phyloP scores from a whole-genome alignment of 2,329 filamentous ascomycete species.

The Ceratocystiopsis minuta region DNA sequence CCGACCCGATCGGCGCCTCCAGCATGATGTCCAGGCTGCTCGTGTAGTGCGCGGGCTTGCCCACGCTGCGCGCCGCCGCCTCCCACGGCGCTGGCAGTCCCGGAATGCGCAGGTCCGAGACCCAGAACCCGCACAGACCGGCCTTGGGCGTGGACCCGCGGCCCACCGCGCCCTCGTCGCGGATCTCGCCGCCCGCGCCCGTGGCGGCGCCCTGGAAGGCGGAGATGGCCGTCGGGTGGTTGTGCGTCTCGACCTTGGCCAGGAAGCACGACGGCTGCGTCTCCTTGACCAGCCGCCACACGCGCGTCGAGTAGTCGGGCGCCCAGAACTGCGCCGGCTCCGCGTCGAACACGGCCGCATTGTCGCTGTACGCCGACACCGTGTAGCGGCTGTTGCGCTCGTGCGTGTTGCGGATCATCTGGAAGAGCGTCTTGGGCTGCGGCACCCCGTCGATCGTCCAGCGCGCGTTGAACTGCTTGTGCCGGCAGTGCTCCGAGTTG shows the following conservation, averaged over 20 bases:
- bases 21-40: conserved; percentile 95
- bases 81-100: conserved; percentile 77
- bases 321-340: conserved; percentile 64
- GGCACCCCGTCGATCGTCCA: conserved; percentile 83
- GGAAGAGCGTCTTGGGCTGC: conserved; percentile 70
- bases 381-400: conserved; percentile 63
- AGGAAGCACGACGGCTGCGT: conserved; percentile 54
- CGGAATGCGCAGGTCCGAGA: conserved; percentile 84
- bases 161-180: conserved; percentile 88
- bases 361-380: conserved; percentile 94
- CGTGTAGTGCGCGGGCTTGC: conserved; percentile 79
- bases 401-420: conserved; percentile 95
- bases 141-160: conserved; percentile 85
- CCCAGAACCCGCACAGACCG: conserved; percentile 81
- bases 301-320: conserved; percentile 67
- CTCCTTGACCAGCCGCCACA: conserved; percentile 79
- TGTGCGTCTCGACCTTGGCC: conserved; percentile 94
- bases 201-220: conserved; percentile 87
- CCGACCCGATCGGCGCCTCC: conserved; percentile 86
- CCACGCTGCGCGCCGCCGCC: conserved; percentile 43
- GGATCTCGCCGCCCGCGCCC: conserved; percentile 85
- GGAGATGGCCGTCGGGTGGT: conserved; percentile 90
- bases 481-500: conserved; percentile 80
- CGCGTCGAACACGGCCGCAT: conserved; percentile 79
- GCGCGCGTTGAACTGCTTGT: conserved; percentile 89